Conservation (phyloP, 2,329 filamentous ascomycete species). For the Laburnicola sp. region DNA sequence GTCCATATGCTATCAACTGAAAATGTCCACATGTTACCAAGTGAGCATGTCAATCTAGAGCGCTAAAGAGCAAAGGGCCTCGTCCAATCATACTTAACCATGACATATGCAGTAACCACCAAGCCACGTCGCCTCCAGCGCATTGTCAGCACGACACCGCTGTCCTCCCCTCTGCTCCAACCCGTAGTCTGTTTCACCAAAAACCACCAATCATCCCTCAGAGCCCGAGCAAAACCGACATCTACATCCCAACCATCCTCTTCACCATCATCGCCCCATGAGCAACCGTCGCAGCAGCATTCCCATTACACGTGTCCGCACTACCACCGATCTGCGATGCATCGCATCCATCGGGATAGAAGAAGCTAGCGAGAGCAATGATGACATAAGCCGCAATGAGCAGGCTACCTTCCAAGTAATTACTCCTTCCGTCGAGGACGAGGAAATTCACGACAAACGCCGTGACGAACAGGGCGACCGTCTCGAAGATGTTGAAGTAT, state of each 20-base stretch:
- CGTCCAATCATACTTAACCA: too few species aligned
- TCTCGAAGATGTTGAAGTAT: slow-evolving; percentile 65
- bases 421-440: slow-evolving; percentile 79
- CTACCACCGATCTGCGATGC: slow-evolving; percentile 52
- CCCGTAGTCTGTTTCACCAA: too few species aligned
- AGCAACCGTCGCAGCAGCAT: slow-evolving; percentile 2
- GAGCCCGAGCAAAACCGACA: too few species aligned
- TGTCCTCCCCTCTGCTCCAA: too few species aligned
- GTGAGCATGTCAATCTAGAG: too few species aligned
- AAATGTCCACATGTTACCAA: too few species aligned
- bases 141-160: too few species aligned
- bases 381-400: slow-evolving; percentile 79
- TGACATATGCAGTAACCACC: too few species aligned
- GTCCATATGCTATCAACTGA: too few species aligned
- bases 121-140: too few species aligned
- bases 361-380: slow-evolving; percentile 64
- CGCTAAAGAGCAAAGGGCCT: too few species aligned
- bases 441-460: slow-evolving; percentile 85
- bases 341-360: slow-evolving; percentile 51
- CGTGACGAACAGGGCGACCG: slow-evolving; percentile 76
- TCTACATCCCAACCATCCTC: slow-evolving; percentile 24
- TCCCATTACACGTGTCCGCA: slow-evolving; percentile 22
- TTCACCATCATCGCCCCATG: slow-evolving; percentile 21
- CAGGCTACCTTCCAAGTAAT: slow-evolving; percentile 78
- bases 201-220: too few species aligned